Evolutionary conservation across 2,329 filamentous ascomycete genomes (phyloP), one percentile per base, ranked within the genome.

Genomic region (Dendryphion nanum): DNA sequence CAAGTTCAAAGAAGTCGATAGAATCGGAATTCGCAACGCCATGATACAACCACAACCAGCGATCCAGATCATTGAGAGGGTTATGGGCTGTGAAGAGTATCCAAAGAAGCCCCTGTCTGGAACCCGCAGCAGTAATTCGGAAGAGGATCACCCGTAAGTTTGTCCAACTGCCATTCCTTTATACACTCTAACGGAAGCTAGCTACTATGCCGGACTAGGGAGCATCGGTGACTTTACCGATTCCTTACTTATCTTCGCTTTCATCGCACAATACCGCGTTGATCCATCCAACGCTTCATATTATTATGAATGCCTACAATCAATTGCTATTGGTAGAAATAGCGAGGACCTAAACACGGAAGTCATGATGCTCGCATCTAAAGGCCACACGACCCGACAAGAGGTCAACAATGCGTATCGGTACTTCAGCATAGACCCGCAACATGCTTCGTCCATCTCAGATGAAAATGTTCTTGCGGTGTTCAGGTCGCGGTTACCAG

Each of bases 231-330:
- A 84, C 53, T 85, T 86, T 59, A 73, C 77, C 4, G 79, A 85
- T 51, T 54, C 67, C 1, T 63, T 82, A n/a, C 64, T 88, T 14
- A 64, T 73, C 18, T 84, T 81, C 58, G 78, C 81, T 4, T 86
- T 79, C 54, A 70, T 78, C 17, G 71, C 77, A 21, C 83, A 87
- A 63, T 66, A 73, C 17, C 57, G 66, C 6, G 74, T 72, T 35
- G 80, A 86, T 56, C 71, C 74, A 15, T 46, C 51, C 15, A 76
- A 78, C 42, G 67, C 68, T 14, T 64, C 80, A 2, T 79, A 80
- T 54, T 86, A 86, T 57, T 73, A 86, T 42, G 76, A 83, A 59
- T 83, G 79, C 51, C 67, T 88, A n/a, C 72, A 76, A 48, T 69
- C 74, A 32, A 76, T 87, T 37, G 76, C 77, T 13, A 66, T 67